A percentile compares a stretch with the other conserved stretches of the same genome.
Evolutionary conservation across 1,284 basidiomycete genomes (phyloP).

Genomic region (Termitomyces sp.): DNA sequence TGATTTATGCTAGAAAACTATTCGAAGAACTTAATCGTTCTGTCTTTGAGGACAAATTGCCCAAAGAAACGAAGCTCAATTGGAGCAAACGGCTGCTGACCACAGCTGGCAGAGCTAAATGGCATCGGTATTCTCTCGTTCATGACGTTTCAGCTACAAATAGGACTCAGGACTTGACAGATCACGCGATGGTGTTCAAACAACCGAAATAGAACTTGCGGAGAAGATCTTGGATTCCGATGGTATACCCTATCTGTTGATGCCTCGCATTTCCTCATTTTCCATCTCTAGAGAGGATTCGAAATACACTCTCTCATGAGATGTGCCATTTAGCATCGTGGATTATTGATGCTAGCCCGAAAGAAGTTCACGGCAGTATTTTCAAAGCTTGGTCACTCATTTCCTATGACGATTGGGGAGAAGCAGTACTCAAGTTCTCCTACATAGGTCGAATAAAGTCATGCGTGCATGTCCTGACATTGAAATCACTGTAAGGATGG

Average conservation of each 20-base stretch:
- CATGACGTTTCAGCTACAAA: not conserved
- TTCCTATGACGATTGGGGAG: not conserved
- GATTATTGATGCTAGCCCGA: constrained; percentile 64
- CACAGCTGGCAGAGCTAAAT: constrained; percentile 76
- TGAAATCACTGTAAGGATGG: constrained; percentile 55
- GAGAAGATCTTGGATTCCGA: constrained; percentile 73
- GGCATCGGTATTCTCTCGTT: constrained; percentile 45
- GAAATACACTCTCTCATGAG: constrained; percentile 79
- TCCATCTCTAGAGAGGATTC: constrained; percentile 55
- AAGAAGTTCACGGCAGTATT: constrained; percentile 62
- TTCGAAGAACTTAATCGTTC: constrained; percentile 77
- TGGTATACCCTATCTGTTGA: constrained; percentile 38
- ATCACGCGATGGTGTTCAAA: constrained; percentile 45
- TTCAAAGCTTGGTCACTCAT: constrained; percentile 65
- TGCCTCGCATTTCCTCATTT: not conserved
- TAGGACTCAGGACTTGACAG: constrained; percentile 27
- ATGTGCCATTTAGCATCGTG: constrained; percentile 86
- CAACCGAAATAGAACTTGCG: constrained; percentile 66
- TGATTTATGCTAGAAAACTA: constrained; percentile 59
- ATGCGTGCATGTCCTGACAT: constrained; percentile 63
- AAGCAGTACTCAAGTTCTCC: not conserved
- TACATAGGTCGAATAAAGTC: constrained; percentile 64
- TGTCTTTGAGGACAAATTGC: constrained; percentile 75
- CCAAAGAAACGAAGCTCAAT: constrained; percentile 53
- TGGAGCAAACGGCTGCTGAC: constrained; percentile 73